phyloP scores from a whole-genome alignment of 2,329 filamentous ascomycete species.

The Tolypocladium ovalisporum region DNA sequence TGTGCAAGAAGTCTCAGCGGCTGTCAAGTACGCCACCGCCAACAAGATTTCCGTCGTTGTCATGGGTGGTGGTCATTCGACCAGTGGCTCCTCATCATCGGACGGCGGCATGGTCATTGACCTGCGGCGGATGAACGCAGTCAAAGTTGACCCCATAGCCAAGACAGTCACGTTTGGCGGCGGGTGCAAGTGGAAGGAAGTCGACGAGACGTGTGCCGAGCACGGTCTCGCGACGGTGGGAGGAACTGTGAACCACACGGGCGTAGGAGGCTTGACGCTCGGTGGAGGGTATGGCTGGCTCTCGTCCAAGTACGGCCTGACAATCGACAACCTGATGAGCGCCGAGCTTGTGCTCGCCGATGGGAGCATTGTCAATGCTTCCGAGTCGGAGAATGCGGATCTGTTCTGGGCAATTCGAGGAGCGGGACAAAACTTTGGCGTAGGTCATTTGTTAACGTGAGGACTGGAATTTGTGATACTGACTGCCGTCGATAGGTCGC shows the following conservation, averaged over 20 bases:
- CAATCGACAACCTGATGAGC: conserved; percentile 28
- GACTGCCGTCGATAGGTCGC: conserved; percentile 8
- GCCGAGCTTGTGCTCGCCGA: conserved; percentile 27
- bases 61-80: conserved; percentile 45
- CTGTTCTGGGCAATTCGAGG: conserved; percentile 31
- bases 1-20: conserved; percentile 26
- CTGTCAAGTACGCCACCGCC: conserved; percentile 31
- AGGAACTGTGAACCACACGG: conserved; percentile 52
- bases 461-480: neutral
- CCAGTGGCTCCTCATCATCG: conserved; percentile 34
- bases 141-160: conserved; percentile 32
- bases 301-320: conserved; percentile 40
- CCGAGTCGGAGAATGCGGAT: conserved; percentile 28
- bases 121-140: conserved; percentile 36
- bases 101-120: conserved; percentile 46
- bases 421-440: conserved; percentile 30
- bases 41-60: conserved; percentile 39
- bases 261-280: conserved; percentile 46
- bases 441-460: conserved; percentile 5
- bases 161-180: conserved; percentile 38
- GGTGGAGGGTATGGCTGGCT: conserved; percentile 50
- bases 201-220: conserved; percentile 38
- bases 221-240: conserved; percentile 47
- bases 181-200: conserved; percentile 41
- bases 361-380: conserved; percentile 25